These are phyloP conservation scores for Metroxylon sagu DNA, from an alignment of 176 grass and related monocot genomes.

Conservation along the genomic window DNA sequence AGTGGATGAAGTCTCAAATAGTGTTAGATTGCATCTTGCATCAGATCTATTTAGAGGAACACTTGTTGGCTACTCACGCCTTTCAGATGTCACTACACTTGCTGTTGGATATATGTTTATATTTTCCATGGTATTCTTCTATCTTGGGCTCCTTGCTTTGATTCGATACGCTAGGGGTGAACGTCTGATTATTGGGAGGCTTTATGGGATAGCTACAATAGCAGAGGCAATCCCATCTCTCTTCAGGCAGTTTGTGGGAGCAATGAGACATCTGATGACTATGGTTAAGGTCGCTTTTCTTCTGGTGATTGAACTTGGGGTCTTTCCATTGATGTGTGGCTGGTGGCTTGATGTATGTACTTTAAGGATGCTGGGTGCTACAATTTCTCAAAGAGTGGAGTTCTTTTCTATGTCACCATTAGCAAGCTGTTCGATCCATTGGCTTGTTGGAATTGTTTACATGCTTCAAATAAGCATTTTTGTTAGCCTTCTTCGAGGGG, in stretches of 20 bases:
- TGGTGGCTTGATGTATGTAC: constrained; percentile 99
- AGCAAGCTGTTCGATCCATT: constrained; percentile 88
- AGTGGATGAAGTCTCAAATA: constrained; percentile 41
- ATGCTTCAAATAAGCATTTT: constrained; percentile 99
- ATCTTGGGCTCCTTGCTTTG: constrained; percentile 78
- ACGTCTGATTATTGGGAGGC: constrained; percentile 74
- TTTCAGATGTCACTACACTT: constrained; percentile 93
- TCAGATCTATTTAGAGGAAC: constrained; percentile 46
- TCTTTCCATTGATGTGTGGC: constrained; percentile 98
- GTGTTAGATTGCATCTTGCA: constrained; percentile 24
- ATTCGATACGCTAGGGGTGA: constrained; percentile 83
- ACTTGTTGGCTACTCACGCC: constrained; percentile 50
- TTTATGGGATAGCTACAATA: constrained; percentile 67
- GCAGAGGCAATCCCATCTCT: constrained; percentile 90
- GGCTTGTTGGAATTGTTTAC: constrained; percentile 97
- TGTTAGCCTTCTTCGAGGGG: constrained; percentile 97
- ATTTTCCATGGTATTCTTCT: constrained; percentile 69
- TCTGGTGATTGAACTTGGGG: constrained; percentile 89
- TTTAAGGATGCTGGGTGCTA: constrained; percentile 85
- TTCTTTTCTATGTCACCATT: constrained; percentile 82
- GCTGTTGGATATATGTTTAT: constrained; percentile 84
- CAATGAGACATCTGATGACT: constrained; percentile 90
- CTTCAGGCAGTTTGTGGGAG: constrained; percentile 70
- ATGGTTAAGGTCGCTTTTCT: constrained; percentile 98
- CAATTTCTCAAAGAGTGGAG: constrained; percentile 87